Evolutionary conservation across 1,284 basidiomycete species (phyloP), one percentile per base, ranked within the genome.

Genomic region (Sporisorium graminicola): DNA sequence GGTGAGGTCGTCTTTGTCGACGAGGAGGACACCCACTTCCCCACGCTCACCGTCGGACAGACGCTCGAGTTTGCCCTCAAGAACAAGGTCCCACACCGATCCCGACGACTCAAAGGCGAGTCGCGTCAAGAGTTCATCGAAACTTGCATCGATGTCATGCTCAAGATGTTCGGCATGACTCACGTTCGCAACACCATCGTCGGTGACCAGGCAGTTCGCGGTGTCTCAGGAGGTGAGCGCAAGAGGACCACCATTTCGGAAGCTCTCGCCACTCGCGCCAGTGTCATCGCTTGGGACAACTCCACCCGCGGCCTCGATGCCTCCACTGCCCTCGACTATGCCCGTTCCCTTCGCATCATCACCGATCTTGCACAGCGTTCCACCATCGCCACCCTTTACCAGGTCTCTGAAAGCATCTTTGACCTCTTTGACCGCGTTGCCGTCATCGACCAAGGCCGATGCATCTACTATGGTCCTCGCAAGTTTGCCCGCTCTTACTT

Each of bases 401-500:
- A 82, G 54, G 78, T 78, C 22, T 72, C 69, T 1, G 81, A 82
- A 47, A 67, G 67, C 57, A 81, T 82, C 72, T 80, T 53, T 47
- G 68, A 78, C 26, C 72, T 76, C 22, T 82, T 82, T 47, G 81
- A 82, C 58, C 56, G 64, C 27, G 74, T 82, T 24, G 44, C 66
- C 29, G 79, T 82, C 42, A 74, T 81, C n/a, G 79, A 82, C 35
- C 64, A 81, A 44, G 81, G 79, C 18, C 58, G 79, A 1, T 71
- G 68, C 58, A 78, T 98, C 65, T 83, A 81, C 65, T 79, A 75
- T 49, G 82, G 82, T 14, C 81, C 82, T 5, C 63, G 79, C 33
- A 70, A 80, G 55, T 50, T 69, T 29, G 80, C 74, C 3, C 54
- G 79, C 1, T 35, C 49, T 18, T 83, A 82, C 75, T 83, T 83